A percentile compares a stretch with the other conserved stretches of the same genome.
phyloP scores from a whole-genome alignment of 1,139 yeast genomes.

The Candida tetrigidarum region DNA sequence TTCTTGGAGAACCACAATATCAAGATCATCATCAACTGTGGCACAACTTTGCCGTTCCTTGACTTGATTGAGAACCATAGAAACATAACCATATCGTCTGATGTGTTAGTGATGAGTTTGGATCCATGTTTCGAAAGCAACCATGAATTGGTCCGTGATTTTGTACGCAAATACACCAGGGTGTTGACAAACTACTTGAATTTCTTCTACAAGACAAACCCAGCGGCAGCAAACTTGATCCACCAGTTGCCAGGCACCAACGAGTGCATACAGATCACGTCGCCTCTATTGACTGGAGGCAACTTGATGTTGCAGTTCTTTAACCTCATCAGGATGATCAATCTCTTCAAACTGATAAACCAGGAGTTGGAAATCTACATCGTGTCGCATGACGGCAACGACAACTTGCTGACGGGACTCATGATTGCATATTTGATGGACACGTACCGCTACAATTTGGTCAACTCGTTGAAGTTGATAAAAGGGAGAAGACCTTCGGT shows the following conservation, averaged over 20 bases:
- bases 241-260: slow-evolving; percentile 35
- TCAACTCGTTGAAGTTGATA: slow-evolving; percentile 28
- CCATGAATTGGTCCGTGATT: slow-evolving; percentile 27
- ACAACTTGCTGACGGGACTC: slow-evolving; percentile 37
- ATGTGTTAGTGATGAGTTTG: slow-evolving; percentile 42
- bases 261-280: slow-evolving; percentile 29
- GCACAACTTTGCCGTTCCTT: slow-evolving; percentile 38
- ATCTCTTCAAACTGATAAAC: slow-evolving; percentile 40
- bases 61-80: slow-evolving; percentile 25
- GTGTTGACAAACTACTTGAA: slow-evolving; percentile 44
- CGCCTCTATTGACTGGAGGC: slow-evolving; percentile 44
- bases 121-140: slow-evolving; percentile 38
- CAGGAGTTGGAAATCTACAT: slow-evolving; percentile 38
- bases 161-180: slow-evolving; percentile 33
- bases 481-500: slow-evolving; percentile 25
- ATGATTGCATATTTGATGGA: slow-evolving; percentile 48
- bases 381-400: slow-evolving; percentile 36
- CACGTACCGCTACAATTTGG: slow-evolving; percentile 40
- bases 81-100: slow-evolving; percentile 35
- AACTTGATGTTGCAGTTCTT: slow-evolving; percentile 43
- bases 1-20: slow-evolving; percentile 31
- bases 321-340: slow-evolving; percentile 41
- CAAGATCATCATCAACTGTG: slow-evolving; percentile 47
- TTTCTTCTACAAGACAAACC: slow-evolving; percentile 41
- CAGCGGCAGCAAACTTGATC: slow-evolving; percentile 29